Conservation (phyloP, 306 rosid species). For the Cicer judaicum region DNA sequence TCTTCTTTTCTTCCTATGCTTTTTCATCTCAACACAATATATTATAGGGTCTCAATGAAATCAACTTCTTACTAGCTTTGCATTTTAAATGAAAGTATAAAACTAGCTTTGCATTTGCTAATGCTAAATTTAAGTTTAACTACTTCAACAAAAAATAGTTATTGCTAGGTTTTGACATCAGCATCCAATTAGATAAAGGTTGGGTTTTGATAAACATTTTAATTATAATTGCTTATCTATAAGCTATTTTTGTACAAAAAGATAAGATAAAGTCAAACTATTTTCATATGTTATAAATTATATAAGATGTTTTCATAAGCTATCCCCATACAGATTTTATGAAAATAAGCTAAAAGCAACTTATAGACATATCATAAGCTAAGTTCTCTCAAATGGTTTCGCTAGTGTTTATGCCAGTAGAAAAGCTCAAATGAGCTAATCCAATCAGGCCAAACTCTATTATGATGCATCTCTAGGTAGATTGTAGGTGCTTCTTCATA, state of each 20-base stretch:
- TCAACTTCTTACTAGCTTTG: slow-evolving; percentile 2
- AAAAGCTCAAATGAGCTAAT: too few species aligned
- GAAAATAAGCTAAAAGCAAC: too few species aligned
- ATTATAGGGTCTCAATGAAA: not conserved
- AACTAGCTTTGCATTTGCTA: not conserved
- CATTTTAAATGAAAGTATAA: not conserved
- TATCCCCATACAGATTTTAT: too few species aligned
- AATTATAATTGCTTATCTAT: too few species aligned
- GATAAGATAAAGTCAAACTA: too few species aligned
- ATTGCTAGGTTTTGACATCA: slow-evolving; percentile 14
- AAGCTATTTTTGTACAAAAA: too few species aligned
- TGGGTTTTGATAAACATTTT: too few species aligned
- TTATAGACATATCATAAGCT: too few species aligned
- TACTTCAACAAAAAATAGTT: not conserved
- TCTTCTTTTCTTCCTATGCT: not conserved
- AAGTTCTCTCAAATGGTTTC: too few species aligned
- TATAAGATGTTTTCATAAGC: too few species aligned
- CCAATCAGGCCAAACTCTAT: not conserved
- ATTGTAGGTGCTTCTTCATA: slow-evolving; percentile 12
- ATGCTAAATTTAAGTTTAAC: not conserved
- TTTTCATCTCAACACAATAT: not conserved
- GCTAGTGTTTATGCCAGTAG: too few species aligned
- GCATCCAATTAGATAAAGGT: slow-evolving; percentile 10
- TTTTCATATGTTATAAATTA: too few species aligned
- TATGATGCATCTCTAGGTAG: slow-evolving; percentile 20